These are phyloP conservation scores for Simplicillium sp. DNA, from an alignment of 2,329 filamentous ascomycete species.

Conservation along the genomic window DNA sequence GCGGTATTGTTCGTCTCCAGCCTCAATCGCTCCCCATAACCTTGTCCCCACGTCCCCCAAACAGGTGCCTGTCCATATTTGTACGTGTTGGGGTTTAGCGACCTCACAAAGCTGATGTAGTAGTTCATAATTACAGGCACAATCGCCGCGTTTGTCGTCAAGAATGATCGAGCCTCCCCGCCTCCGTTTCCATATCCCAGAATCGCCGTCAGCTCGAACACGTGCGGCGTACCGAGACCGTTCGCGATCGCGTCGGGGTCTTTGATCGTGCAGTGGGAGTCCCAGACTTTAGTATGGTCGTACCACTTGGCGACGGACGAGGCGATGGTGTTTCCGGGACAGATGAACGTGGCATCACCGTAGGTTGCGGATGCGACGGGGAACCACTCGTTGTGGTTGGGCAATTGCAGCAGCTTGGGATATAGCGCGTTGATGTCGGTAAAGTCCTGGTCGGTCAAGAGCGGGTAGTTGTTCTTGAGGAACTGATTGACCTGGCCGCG, in stretches of 20 bases:
- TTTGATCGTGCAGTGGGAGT: constrained; percentile 33
- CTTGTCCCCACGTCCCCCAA: constrained; percentile 24
- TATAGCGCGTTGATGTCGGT: constrained; percentile 20
- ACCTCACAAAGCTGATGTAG: constrained; percentile 30
- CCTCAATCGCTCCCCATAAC: constrained; percentile 17
- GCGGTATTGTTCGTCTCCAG: constrained; percentile 22
- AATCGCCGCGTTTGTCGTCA: constrained; percentile 25
- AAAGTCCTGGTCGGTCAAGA: constrained; percentile 20
- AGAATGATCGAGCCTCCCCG: constrained; percentile 21
- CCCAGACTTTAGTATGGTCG: constrained; percentile 16
- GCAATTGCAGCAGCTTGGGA: constrained; percentile 17
- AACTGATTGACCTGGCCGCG: constrained; percentile 21
- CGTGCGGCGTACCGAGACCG: constrained; percentile 32
- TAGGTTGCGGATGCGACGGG: constrained; percentile 23
- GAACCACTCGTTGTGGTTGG: constrained; percentile 27
- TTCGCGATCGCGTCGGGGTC: constrained; percentile 19
- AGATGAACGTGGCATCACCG: constrained; percentile 28
- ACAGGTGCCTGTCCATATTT: constrained; percentile 16
- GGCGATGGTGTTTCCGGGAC: constrained; percentile 22
- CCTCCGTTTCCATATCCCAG: constrained; percentile 24
- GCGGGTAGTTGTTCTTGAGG: constrained; percentile 30
- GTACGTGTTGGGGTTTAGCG: constrained; percentile 26
- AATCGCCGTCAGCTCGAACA: constrained; percentile 31
- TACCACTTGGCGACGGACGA: background rate
- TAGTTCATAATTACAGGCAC: constrained; percentile 32